Evolutionary conservation across 208 protist species (phyloP).

Genomic region (Acanthamoeba sp.): DNA sequence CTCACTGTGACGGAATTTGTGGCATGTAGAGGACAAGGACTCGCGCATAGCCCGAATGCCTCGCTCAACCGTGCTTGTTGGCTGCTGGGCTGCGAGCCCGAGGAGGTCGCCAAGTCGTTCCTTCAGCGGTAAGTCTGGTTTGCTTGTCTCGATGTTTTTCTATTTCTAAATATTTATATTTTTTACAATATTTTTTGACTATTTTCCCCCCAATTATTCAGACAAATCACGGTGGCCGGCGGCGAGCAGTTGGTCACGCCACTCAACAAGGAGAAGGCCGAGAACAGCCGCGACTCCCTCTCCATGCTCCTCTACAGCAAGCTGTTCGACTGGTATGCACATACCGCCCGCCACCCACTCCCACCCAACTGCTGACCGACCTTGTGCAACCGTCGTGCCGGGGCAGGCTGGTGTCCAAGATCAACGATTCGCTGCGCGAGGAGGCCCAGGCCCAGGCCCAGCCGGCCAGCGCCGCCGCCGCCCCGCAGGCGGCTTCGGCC

Average conservation of each 20-base stretch:
- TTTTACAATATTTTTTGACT: not conserved
- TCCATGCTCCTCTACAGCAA: slow-evolving; percentile 89
- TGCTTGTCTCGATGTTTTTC: not conserved
- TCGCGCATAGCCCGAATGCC: not conserved
- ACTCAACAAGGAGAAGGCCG: slow-evolving; percentile 84
- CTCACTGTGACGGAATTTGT: too few species aligned
- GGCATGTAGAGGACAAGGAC: slow-evolving; percentile 20
- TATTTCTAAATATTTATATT: not conserved
- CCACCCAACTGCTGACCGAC: slow-evolving; percentile 89
- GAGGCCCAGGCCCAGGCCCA: slow-evolving; percentile 84
- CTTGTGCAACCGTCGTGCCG: slow-evolving; percentile 90
- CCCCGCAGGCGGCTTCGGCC: not conserved
- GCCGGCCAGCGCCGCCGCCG: slow-evolving; percentile 87
- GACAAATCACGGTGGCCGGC: not conserved
- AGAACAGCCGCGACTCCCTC: slow-evolving; percentile 87
- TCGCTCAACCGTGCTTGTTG: slow-evolving; percentile 14
- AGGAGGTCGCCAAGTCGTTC: slow-evolving; percentile 49
- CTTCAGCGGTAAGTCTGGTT: not conserved
- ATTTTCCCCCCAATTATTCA: not conserved
- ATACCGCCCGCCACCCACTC: too few species aligned
- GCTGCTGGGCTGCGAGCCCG: slow-evolving; percentile 26
- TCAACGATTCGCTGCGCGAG: slow-evolving; percentile 90
- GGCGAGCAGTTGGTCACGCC: slow-evolving; percentile 73
- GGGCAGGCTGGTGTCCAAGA: slow-evolving; percentile 91
- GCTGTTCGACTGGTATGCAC: slow-evolving; percentile 90